Evolutionary conservation across 129 eudicot species (phyloP).

Genomic region (Lactuca sativa): DNA sequence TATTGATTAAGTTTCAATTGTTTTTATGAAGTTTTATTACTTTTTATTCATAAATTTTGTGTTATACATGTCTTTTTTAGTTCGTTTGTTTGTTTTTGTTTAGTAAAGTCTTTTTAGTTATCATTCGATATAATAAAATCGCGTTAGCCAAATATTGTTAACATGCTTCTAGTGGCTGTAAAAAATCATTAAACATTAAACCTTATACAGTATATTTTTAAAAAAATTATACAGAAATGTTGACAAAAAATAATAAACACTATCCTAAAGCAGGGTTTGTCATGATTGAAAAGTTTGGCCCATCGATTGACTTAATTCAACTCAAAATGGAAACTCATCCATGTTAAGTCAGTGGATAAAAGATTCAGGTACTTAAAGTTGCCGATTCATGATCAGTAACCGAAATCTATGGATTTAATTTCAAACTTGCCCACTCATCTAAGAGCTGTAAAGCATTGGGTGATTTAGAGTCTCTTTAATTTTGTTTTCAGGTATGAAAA

Average conservation of each 20-base stretch:
- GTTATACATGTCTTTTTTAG: background rate
- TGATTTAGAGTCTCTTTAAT: background rate
- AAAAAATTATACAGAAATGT: too few species aligned
- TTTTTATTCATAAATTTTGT: too few species aligned
- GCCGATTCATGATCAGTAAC: background rate
- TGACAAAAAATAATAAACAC: background rate
- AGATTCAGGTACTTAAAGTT: too few species aligned
- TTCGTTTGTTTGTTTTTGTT: background rate
- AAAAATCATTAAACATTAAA: too few species aligned
- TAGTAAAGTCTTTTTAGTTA: too few species aligned
- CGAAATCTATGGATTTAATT: background rate
- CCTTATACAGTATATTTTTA: background rate
- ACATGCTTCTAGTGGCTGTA: background rate
- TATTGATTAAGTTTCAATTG: background rate
- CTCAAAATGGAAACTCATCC: too few species aligned
- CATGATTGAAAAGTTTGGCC: too few species aligned
- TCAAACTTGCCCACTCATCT: conserved; percentile 19
- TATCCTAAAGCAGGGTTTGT: background rate
- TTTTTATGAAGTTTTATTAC: background rate
- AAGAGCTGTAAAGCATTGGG: conserved; percentile 15
- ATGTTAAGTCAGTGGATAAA: too few species aligned
- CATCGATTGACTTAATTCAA: too few species aligned
- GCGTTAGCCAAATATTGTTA: too few species aligned
- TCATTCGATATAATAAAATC: too few species aligned
- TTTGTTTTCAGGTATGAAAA: conserved; percentile 28